Evolutionary conservation across 1,284 basidiomycete genomes (phyloP).

Genomic region (Exsudoporus floridanus): DNA sequence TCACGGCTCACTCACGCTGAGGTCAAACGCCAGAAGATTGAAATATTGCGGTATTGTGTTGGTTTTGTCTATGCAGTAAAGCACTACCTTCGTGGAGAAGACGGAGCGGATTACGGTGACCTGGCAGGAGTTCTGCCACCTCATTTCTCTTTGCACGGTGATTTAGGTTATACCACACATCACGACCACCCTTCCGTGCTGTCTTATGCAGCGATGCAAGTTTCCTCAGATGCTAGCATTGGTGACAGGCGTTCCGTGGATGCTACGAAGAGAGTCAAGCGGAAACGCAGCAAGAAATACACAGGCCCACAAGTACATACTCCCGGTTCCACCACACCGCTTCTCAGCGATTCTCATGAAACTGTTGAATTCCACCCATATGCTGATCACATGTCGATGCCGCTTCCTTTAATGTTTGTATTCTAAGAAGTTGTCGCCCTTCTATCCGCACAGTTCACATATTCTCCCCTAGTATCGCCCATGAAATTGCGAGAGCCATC

Average conservation of each 20-base stretch:
- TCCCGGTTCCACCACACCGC: conserved; percentile 50
- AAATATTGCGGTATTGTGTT: conserved; percentile 66
- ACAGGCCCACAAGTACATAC: conserved; percentile 17
- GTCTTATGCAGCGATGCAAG: conserved; percentile 45
- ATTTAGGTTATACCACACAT: conserved; percentile 40
- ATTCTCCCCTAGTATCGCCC: conserved; percentile 57
- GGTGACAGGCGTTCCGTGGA: conserved; percentile 43
- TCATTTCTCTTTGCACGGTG: conserved; percentile 50
- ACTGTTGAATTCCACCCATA: conserved; percentile 62
- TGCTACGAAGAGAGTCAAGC: conserved; percentile 66
- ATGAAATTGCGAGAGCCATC: conserved; percentile 68
- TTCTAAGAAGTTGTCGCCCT: background rate
- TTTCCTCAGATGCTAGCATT: conserved; percentile 27
- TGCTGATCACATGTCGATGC: conserved; percentile 56
- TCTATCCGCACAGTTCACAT: background rate
- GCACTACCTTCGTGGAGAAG: conserved; percentile 76
- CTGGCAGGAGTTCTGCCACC: conserved; percentile 64
- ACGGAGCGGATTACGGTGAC: conserved; percentile 67
- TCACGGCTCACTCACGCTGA: conserved; percentile 51
- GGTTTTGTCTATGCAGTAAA: conserved; percentile 72
- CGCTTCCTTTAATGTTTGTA: conserved; percentile 72
- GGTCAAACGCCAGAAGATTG: conserved; percentile 69
- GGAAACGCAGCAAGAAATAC: conserved; percentile 64
- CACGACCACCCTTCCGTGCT: conserved; percentile 26
- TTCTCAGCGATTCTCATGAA: conserved; percentile 54